Base-by-base conservation (phyloP, 2,329 filamentous ascomycete species). In the Cladosporium phlei region DNA sequence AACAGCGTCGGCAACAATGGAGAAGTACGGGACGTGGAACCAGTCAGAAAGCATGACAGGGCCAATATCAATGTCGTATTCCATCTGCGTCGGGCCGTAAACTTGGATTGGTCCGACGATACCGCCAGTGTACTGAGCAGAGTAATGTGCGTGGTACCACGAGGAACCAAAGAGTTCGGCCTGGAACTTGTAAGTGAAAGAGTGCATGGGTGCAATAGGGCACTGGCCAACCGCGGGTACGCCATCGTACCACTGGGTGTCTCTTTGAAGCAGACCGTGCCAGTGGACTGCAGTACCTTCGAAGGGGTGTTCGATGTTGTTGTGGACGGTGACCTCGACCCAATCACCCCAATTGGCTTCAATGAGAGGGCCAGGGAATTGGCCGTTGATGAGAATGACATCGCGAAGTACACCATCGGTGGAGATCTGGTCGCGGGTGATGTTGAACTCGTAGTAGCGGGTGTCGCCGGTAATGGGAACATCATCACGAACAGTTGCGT, bases 261-360 rank as follows among this genome's bases (percentile, higher is more conserved):
- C 57, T 21, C 58, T 49, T 48, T 65, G 61, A 37, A 60, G 53
- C 3, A 67, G 38, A 3, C 70, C 70, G 55, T 73, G 70, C 59
- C 64, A 72, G 47, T 73, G 70, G 5, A 73, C 53, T 1, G 66
- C 54, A 7, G 66, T 69, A 2, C 64, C 63, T 42, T 66, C 61
- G 50, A 51, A 49, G 24, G 42, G 42, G 5, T 51, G 50, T 5
- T 56, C 55, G 7, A 66, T 57, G 19, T 61, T 50, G 51, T 71
- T 71, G 19, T 54, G 52, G 7, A 69, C 63, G 5, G 55, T 59
- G 16, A 68, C 55, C 30, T 54, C 48, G 37, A 59, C 52, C 52
- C 52, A 66, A 46, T 73, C 68, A 16, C 66, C 71, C 71, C 73
- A 54, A 58, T 69, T 59, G 7, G 58, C 58, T 35, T 60, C 57